These are phyloP conservation scores for Fusarium oligoseptatum DNA, from an alignment of 2,329 filamentous ascomycete species.

Conservation along the genomic window DNA sequence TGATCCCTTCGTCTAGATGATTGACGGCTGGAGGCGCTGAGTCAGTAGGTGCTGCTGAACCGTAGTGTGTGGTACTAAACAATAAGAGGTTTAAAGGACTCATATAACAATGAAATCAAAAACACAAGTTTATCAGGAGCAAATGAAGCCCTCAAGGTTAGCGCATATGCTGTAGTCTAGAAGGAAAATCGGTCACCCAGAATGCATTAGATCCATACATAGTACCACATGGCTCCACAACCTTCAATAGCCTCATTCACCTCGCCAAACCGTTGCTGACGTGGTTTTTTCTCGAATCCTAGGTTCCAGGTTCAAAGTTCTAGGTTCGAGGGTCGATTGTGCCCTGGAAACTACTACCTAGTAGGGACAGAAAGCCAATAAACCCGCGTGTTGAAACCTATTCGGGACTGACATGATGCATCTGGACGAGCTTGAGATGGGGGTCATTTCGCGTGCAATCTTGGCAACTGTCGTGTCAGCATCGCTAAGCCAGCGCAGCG, in stretches of 20 bases:
- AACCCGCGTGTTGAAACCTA: neutral
- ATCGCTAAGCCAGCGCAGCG: neutral
- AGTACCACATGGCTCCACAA: neutral
- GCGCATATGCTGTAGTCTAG: neutral
- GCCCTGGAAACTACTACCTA: neutral
- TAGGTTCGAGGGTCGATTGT: neutral
- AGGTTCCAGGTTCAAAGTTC: neutral
- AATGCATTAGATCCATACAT: neutral
- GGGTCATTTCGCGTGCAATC: neutral
- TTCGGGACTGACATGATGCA: neutral
- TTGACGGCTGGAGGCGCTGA: neutral
- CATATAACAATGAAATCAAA: too few relatives aligned
- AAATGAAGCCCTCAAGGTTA: neutral
- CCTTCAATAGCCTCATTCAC: neutral
- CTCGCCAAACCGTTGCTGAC: neutral
- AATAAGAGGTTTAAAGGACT: neutral
- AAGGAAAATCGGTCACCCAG: neutral
- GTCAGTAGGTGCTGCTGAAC: neutral
- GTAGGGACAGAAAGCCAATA: neutral
- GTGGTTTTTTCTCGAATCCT: neutral
- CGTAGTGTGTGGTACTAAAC: neutral
- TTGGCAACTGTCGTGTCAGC: neutral
- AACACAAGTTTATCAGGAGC: too few relatives aligned
- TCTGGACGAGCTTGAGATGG: neutral
- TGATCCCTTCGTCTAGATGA: neutral